A percentile compares a stretch with the other conserved stretches of the same genome.
These are phyloP conservation scores for Acidiella bohemica DNA, from an alignment of 495 filamentous ascomycete species.

Conservation along the genomic window DNA sequence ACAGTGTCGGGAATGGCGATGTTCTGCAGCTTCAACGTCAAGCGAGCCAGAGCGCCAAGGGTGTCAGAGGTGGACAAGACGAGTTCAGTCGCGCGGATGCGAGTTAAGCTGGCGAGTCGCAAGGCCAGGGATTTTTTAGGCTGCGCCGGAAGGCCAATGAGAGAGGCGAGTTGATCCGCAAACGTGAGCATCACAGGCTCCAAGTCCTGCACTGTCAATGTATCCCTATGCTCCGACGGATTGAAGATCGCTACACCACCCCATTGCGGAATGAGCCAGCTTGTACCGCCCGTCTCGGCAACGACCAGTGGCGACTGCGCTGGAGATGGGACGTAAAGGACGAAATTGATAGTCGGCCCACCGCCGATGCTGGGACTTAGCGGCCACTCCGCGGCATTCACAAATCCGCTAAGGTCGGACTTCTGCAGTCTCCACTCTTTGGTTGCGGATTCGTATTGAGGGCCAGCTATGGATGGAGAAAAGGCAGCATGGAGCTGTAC, in stretches of 20 bases:
- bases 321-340: slow-evolving; percentile 64
- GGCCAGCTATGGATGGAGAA: slow-evolving; percentile 54
- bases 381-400: slow-evolving; percentile 97
- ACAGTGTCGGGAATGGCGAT: slow-evolving; percentile 84
- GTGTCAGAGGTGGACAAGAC: slow-evolving; percentile 85
- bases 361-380: slow-evolving; percentile 84
- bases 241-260: slow-evolving; percentile 79
- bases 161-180: slow-evolving; percentile 77
- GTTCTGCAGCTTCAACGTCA: slow-evolving; percentile 70
- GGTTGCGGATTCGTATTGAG: slow-evolving; percentile 38
- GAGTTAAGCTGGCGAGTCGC: slow-evolving; percentile 67
- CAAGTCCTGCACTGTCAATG: slow-evolving; percentile 46
- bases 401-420: slow-evolving; percentile 83
- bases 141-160: slow-evolving; percentile 73
- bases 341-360: slow-evolving; percentile 89
- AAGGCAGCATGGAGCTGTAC: slow-evolving; percentile 81
- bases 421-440: slow-evolving; percentile 58
- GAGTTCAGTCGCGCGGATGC: slow-evolving; percentile 73
- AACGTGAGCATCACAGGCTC: slow-evolving; percentile 76
- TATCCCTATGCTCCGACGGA: slow-evolving; percentile 25
- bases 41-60: slow-evolving; percentile 77
- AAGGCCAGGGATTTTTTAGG: slow-evolving; percentile 61
- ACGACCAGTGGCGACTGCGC: slow-evolving; percentile 51
- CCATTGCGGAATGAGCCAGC: slow-evolving; percentile 95
- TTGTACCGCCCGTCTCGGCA: slow-evolving; percentile 59